Percentiles rank a stretch among this genome's conserved stretches.
Conservation (phyloP, 1,284 basidiomycete genomes). For the Ceratobasidium theobromae region DNA sequence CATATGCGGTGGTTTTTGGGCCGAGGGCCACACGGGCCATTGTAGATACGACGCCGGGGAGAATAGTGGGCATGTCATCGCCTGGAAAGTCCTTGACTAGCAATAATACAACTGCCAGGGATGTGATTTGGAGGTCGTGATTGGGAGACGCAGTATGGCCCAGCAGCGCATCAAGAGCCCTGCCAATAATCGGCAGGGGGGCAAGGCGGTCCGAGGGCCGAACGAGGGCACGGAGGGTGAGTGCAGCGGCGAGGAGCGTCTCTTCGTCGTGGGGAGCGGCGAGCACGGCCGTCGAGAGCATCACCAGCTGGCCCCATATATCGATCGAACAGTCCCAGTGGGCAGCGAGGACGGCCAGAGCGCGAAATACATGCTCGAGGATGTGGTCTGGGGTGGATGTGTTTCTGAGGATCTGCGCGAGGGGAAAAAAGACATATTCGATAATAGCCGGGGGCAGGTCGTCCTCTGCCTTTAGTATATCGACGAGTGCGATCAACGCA, state of each 20-base stretch:
- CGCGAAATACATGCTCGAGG: conserved; percentile 70
- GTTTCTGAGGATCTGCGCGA: conserved; percentile 78
- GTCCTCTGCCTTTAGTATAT: conserved; percentile 54
- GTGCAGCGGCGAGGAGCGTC: conserved; percentile 67
- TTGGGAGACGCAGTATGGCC: conserved; percentile 56
- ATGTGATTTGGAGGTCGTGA: conserved; percentile 60
- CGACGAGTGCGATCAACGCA: conserved; percentile 55
- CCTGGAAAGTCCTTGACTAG: conserved; percentile 67
- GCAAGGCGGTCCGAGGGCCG: conserved; percentile 43
- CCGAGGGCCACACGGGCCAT: conserved; percentile 70
- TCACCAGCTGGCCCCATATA: conserved; percentile 82
- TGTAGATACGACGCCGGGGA: conserved; percentile 79
- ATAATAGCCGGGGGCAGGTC: conserved; percentile 56
- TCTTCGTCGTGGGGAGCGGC: conserved; percentile 53
- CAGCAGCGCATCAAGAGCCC: conserved; percentile 74
- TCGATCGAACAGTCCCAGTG: conserved; percentile 56
- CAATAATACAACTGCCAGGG: conserved; percentile 60
- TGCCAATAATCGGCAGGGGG: conserved; percentile 79
- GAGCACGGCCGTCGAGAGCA: conserved; percentile 68
- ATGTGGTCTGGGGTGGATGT: conserved; percentile 63
- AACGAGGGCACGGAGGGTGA: conserved; percentile 59
- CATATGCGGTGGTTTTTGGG: conserved; percentile 55
- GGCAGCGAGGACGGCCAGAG: conserved; percentile 62
- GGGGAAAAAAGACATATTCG: conserved; percentile 82
- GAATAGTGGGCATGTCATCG: conserved; percentile 64